phyloP scores from a whole-genome alignment of 1,284 basidiomycete species.

The Malassezia arunalokei region DNA sequence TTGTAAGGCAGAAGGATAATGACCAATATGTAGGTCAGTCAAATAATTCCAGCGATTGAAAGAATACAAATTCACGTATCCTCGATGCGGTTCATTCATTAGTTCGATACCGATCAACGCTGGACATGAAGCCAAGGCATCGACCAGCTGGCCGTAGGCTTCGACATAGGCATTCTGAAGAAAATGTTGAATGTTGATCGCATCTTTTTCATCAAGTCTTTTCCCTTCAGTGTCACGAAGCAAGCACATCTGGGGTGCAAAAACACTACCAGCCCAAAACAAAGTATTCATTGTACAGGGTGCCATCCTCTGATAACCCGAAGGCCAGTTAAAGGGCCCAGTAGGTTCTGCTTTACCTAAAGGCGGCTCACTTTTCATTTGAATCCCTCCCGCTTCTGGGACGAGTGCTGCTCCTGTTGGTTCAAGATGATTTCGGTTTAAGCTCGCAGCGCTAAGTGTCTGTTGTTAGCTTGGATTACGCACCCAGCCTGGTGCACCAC shows the following conservation, averaged over 20 bases:
- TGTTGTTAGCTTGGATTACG: not conserved
- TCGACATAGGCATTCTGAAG: conserved; percentile 70
- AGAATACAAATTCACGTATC: conserved; percentile 70
- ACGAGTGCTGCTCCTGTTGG: conserved; percentile 38
- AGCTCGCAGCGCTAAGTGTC: conserved; percentile 34
- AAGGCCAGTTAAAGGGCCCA: conserved; percentile 43
- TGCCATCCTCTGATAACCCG: conserved; percentile 42
- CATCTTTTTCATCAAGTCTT: conserved; percentile 10
- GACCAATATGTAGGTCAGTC: conserved; percentile 77
- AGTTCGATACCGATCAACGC: conserved; percentile 76
- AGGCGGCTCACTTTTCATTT: conserved; percentile 1
- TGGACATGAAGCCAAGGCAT: conserved; percentile 60
- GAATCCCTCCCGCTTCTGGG: conserved; percentile 15
- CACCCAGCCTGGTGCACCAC: conserved; percentile 55
- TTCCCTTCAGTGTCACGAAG: not conserved
- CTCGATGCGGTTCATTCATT: conserved; percentile 92
- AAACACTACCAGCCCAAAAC: conserved; percentile 51
- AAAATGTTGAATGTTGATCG: conserved; percentile 58
- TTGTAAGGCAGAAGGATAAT: conserved; percentile 50
- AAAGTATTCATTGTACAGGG: conserved; percentile 48
- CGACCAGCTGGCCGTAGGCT: conserved; percentile 62
- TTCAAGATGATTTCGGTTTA: conserved; percentile 24
- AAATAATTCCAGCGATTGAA: conserved; percentile 76
- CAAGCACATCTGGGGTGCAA: conserved; percentile 57
- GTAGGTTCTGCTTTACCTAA: conserved; percentile 20